Evolutionary conservation across 495 filamentous ascomycete species (phyloP).

Genomic region (Paragyromitra xinjiangensis): DNA sequence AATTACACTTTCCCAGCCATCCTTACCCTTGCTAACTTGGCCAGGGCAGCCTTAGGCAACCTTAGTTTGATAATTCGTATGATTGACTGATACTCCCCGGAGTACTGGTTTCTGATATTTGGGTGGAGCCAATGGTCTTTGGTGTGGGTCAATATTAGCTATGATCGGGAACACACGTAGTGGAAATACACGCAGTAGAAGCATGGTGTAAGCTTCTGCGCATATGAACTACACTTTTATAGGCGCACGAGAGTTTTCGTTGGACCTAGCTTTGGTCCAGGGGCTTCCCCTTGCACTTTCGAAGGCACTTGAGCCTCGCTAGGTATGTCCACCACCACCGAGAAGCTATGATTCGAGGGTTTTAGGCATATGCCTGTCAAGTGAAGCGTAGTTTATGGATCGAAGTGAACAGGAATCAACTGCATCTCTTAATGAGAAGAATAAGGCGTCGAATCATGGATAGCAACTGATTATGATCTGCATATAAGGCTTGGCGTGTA

Average conservation of each 20-base stretch:
- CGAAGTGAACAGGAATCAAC: neutral
- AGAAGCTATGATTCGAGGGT: neutral
- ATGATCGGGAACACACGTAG: neutral
- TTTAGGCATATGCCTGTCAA: neutral
- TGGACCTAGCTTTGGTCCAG: neutral
- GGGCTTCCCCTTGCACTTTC: neutral
- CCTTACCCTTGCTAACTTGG: neutral
- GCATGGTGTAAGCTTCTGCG: slow-evolving; percentile 8
- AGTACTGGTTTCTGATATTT: neutral
- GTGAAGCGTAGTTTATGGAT: neutral
- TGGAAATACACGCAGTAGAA: slow-evolving; percentile 7
- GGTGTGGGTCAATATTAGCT: neutral
- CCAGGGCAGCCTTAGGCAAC: no score
- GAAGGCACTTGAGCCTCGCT: neutral
- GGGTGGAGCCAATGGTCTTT: neutral
- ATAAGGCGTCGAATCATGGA: slow-evolving; percentile 18
- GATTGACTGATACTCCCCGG: neutral
- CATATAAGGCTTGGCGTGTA: neutral
- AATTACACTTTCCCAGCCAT: neutral
- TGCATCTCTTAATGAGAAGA: neutral
- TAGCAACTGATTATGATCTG: neutral
- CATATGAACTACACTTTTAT: neutral
- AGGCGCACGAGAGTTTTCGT: neutral
- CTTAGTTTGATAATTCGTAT: no score
- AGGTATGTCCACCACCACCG: neutral